Evolutionary conservation across 2,329 filamentous ascomycete genomes (phyloP).

Genomic region (Xylaria sp.): DNA sequence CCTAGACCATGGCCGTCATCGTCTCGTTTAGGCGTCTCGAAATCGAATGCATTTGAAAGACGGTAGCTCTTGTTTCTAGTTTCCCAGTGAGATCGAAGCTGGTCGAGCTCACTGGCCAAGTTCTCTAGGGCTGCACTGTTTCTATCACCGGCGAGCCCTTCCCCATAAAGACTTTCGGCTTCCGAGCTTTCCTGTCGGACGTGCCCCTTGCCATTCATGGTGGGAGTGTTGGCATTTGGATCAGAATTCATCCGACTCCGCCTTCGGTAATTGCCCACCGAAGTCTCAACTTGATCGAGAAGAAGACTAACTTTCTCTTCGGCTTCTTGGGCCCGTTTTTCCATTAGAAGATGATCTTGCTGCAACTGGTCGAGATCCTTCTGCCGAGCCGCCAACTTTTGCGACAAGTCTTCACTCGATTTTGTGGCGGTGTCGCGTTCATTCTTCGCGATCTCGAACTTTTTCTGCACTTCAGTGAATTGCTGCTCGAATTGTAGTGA

Average conservation of each 20-base stretch:
- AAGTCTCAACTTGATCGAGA: constrained; percentile 92
- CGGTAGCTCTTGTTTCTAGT: constrained; percentile 95
- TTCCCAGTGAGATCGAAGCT: constrained; percentile 91
- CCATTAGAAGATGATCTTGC: constrained; percentile 81
- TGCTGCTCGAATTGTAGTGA: constrained; percentile 76
- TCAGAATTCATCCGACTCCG: constrained; percentile 70
- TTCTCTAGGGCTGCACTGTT: constrained; percentile 82
- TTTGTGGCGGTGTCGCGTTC: constrained; percentile 72
- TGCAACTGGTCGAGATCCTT: constrained; percentile 83
- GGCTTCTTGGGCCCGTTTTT: constrained; percentile 86
- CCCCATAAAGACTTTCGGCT: constrained; percentile 69
- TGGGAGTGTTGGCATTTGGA: constrained; percentile 52
- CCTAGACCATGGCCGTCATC: constrained; percentile 59
- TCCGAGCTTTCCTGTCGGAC: constrained; percentile 66
- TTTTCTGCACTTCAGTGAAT: constrained; percentile 73
- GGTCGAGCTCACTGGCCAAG: constrained; percentile 90
- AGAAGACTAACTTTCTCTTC: constrained; percentile 93
- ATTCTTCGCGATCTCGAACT: constrained; percentile 71
- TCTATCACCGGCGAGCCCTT: constrained; percentile 62
- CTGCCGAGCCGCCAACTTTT: constrained; percentile 68
- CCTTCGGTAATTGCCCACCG: constrained; percentile 93
- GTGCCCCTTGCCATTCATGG: constrained; percentile 50
- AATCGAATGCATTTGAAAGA: constrained; percentile 88
- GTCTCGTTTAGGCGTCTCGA: constrained; percentile 66
- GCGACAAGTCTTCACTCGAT: constrained; percentile 63